Conservation (phyloP, 768 basidiomycete species). For the Mycena albidolilacea region DNA sequence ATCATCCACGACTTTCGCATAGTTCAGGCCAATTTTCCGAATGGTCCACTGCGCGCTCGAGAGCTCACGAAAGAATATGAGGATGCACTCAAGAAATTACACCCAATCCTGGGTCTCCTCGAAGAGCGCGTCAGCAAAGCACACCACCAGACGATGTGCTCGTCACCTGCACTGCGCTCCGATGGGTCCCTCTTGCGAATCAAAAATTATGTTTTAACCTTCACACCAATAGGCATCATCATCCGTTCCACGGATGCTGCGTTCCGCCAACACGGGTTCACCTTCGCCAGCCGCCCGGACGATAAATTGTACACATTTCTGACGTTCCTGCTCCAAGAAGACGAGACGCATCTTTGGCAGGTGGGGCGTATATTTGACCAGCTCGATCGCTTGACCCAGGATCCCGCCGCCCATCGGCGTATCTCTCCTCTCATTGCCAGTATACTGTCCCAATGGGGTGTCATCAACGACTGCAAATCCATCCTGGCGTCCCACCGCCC, state of each 20-base stretch:
- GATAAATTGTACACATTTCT: conserved; percentile 20
- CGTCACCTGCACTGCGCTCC: background rate
- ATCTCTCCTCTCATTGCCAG: conserved; percentile 23
- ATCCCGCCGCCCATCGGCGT: conserved; percentile 7
- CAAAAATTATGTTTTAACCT: too few relatives aligned
- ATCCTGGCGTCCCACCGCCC: conserved; percentile 25
- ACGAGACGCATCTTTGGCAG: conserved; percentile 18
- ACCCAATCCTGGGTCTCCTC: conserved; percentile 21
- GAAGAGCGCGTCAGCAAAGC: conserved; percentile 4
- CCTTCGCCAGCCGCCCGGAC: background rate
- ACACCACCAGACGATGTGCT: background rate
- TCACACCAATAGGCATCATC: too few relatives aligned
- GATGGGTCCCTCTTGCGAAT: too few relatives aligned
- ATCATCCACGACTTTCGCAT: conserved; percentile 19
- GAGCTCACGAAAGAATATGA: conserved; percentile 20
- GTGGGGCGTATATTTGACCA: conserved; percentile 28
- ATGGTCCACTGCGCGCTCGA: conserved; percentile 17
- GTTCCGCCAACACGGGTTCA: conserved; percentile 1
- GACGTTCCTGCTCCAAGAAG: conserved; percentile 12
- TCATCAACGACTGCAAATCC: conserved; percentile 24
- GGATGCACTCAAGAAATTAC: conserved; percentile 10
- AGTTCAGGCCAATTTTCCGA: conserved; percentile 6
- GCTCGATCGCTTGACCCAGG: conserved; percentile 25
- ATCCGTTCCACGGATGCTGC: background rate
- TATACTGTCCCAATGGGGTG: conserved; percentile 23